These are phyloP conservation scores for Aspergillus sp. DNA, from an alignment of 2,329 filamentous ascomycete species.

Conservation along the genomic window DNA sequence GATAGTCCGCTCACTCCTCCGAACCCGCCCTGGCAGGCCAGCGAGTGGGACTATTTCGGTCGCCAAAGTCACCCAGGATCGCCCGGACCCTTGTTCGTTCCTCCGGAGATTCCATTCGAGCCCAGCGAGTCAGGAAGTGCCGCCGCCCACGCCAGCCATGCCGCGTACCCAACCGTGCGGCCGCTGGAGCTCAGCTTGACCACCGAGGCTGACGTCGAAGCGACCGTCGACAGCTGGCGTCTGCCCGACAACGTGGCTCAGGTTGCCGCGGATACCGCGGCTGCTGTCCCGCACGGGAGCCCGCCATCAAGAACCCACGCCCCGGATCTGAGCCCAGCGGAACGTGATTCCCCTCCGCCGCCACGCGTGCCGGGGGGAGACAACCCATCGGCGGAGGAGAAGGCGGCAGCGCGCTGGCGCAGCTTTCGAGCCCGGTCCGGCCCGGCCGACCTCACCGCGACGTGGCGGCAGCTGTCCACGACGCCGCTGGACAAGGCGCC, in stretches of 20 bases:
- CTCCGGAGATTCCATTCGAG: too few species aligned
- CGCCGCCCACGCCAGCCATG: not conserved
- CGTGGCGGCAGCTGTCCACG: slow-evolving; percentile 3
- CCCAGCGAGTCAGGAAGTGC: not conserved
- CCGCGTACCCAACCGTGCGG: too few species aligned
- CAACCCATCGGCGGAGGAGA: not conserved
- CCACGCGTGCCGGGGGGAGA: not conserved
- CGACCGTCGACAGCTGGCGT: not conserved
- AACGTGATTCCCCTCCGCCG: not conserved
- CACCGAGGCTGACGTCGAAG: not conserved
- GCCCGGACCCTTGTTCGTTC: too few species aligned
- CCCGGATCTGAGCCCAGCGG: too few species aligned
- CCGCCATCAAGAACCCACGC: too few species aligned
- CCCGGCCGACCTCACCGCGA: not conserved
- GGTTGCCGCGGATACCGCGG: not conserved
- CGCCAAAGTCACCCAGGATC: too few species aligned
- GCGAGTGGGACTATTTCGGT: too few species aligned
- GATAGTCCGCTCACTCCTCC: too few species aligned
- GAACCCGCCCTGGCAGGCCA: too few species aligned
- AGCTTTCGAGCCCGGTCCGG: not conserved
- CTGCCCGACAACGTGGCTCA: not conserved
- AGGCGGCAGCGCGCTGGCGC: not conserved
- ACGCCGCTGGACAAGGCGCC: not conserved
- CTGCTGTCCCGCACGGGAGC: not conserved
- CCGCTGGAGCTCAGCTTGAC: not conserved